Evolutionary conservation across 768 basidiomycete species (phyloP), one percentile per base, ranked within the genome.

Genomic region (Amanita phalloides): DNA sequence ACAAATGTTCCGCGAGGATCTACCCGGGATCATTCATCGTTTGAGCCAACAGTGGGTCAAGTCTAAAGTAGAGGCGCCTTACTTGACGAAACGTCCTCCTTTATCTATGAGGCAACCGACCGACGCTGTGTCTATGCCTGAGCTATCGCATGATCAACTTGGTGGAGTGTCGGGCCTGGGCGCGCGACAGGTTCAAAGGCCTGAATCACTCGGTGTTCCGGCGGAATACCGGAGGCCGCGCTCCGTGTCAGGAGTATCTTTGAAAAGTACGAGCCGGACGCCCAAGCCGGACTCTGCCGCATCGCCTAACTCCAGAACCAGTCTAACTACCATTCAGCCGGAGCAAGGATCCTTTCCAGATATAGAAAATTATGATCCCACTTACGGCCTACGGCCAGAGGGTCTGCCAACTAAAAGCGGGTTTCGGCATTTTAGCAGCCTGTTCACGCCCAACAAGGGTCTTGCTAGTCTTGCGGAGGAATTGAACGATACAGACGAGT

Each of bases 1-100:
- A 38, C 96, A 98, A 66, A 95, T 98, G 92, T 99, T 98, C 66
- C 76, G 93, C 54, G 93, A 96, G 65, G 96, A 98, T 65, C 68
- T 99, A 3, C 96, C 96, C 1, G 86, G 90, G 4, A 97, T 99
- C 57, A 98, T 99, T 39, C 96, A 99, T 64, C 77, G 90, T 32
- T 79, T 99, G 44, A 90, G 87, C 66, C 95, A 98, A 63, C 86
- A 90, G 61, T 98, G 95, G 95, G 82, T 97, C 38, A 89, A 86
- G 61, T 86, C 89, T 20, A 92, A 89, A 63, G 91, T 96, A 0
- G 92, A 96, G 62, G 79, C 89, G n/a, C 91, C 91, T 0, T 93
- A 93, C 66, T 70, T 88, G 35, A 68, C 76, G 35, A 84, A 81
- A 60, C 70, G 71, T 13, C 73, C 74, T 6, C 68, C 70, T 1